Evolutionary conservation across 78 protist species (phyloP), one percentile per base, ranked within the genome.

Genomic region (Dictyostelium firmibasis): DNA sequence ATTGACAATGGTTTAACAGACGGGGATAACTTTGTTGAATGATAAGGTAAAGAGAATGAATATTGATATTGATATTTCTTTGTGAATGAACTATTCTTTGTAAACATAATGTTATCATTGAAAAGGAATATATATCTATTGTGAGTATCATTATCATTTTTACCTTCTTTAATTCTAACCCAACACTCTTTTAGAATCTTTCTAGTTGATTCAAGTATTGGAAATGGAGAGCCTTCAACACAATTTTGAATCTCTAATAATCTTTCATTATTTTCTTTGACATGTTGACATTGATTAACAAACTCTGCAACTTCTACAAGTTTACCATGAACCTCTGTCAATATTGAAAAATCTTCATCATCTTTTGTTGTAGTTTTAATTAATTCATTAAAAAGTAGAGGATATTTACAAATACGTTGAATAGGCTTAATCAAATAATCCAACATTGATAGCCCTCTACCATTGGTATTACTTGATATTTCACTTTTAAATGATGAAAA

Each of bases 371-470:
- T 83, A 9, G 33, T 62, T 36, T 78, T 92, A 11, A 92, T 14
- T 23, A 92, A 16, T 41, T 92, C 91, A 57, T 92, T 81, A 67
- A 92, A 92, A 4, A 92, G 25, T 38, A 92, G 47, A n/a, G 96
- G 96, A 75, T 92, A 92, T 75, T 92, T 92, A 83, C 96, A 92
- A 27, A 92, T 81, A 50, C 96, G 81, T 81, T 92, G 96, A 14
- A 92, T 89, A 10, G 96, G 96, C 57, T 92, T 92, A 41, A 92
- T 83, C 31, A 92, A 31, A 64, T 91, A 92, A 18, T 92, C 96
- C 20, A 69, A 81, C 16, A 92, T n/a, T 67, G 87, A 62, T 25
- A 92, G 11, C 18, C 96, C 96, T 57, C 95, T 78, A 16, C 77
- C 67, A 25, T 60, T 31, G 1, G 81, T 74, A 25, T 41, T 18